Conservation (phyloP, 345 rosid genomes). For the Eucalyptus pauciflora region DNA sequence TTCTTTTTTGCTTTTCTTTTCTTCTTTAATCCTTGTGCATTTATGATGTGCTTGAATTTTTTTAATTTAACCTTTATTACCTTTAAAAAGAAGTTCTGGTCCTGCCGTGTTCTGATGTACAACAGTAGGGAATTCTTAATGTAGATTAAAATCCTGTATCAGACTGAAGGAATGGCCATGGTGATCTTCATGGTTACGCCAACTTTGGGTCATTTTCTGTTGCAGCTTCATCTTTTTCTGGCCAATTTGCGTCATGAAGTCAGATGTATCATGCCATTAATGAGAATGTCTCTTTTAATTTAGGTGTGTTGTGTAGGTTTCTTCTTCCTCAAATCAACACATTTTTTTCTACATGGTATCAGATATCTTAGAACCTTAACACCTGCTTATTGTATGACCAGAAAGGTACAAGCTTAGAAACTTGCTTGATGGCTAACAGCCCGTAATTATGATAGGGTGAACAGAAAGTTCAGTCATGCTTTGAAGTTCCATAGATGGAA, state of each 20-base stretch:
- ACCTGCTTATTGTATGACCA: background rate
- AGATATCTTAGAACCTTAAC: background rate
- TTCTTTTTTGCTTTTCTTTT: background rate
- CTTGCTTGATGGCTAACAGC: background rate
- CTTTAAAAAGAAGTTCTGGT: background rate
- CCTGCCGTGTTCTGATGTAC: background rate
- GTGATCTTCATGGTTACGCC: background rate
- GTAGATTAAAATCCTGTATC: background rate
- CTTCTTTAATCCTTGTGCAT: background rate
- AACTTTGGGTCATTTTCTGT: background rate
- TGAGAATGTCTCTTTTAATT: background rate
- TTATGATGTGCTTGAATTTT: background rate
- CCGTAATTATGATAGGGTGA: background rate
- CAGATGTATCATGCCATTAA: background rate
- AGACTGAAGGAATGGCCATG: background rate
- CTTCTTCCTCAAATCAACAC: background rate
- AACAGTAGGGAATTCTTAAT: conserved; percentile 22
- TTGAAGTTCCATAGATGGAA: background rate
- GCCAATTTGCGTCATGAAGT: background rate
- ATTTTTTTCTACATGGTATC: background rate
- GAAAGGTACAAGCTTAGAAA: background rate
- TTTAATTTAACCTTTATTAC: background rate
- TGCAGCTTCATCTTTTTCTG: background rate
- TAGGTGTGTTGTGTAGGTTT: background rate
- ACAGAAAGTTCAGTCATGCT: background rate